These are phyloP conservation scores for Trichophyton benhamiae DNA, from an alignment of 2,329 filamentous ascomycete species.

Conservation along the genomic window DNA sequence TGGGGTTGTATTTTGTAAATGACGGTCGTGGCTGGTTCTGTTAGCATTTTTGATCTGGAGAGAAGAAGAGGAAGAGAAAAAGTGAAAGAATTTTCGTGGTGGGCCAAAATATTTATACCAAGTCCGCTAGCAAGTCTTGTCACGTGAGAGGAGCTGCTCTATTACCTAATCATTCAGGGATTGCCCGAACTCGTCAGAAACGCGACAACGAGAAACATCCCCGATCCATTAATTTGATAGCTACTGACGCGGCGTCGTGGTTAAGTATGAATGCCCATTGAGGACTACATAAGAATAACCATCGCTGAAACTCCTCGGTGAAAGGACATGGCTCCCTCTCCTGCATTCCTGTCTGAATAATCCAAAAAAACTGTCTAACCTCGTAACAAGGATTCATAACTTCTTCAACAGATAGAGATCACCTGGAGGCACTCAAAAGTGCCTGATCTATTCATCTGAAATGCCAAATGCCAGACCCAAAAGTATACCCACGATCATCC, in stretches of 20 bases:
- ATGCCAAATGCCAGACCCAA: slow-evolving; percentile 4
- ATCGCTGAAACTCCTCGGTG: background rate
- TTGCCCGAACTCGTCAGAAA: no score
- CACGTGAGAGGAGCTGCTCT: slow-evolving; percentile 17
- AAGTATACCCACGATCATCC: slow-evolving; percentile 5
- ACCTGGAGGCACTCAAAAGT: background rate
- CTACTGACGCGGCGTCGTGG: background rate
- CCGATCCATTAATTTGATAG: background rate
- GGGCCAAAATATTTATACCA: slow-evolving; percentile 16
- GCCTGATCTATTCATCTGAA: background rate
- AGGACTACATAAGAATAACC: background rate
- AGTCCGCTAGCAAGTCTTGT: slow-evolving; percentile 10
- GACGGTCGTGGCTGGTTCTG: slow-evolving; percentile 59
- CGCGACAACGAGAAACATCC: background rate
- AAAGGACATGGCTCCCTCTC: background rate
- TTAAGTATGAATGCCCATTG: background rate
- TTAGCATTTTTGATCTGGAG: slow-evolving; percentile 39
- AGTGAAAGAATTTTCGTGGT: slow-evolving; percentile 12
- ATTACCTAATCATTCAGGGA: no score
- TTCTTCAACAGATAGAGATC: background rate
- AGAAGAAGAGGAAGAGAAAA: slow-evolving; percentile 25
- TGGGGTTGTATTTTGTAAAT: slow-evolving; percentile 38
- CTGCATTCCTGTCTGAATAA: background rate
- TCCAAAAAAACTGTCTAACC: background rate
- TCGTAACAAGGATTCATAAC: background rate